Evolutionary conservation across 352 stramenopile species (phyloP), one percentile per base, ranked within the genome.

Genomic region (Aphanomyces invadans): DNA sequence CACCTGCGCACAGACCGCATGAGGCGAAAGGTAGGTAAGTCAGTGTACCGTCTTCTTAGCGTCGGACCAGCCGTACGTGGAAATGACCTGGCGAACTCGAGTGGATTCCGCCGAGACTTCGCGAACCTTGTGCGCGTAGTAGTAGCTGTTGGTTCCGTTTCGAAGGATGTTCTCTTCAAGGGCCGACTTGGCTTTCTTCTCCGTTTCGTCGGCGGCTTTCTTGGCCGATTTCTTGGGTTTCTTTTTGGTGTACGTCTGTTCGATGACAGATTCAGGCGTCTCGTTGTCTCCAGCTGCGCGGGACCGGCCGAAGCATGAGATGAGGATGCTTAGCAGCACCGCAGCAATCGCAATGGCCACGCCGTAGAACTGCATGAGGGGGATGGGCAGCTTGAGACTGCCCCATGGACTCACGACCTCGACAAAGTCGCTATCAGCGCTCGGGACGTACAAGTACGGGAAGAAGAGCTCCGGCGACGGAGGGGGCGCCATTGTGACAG

Each of bases 111-210:
- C 62, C 15, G 74, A 76, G 29, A 67, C 46, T 15, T 75, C 70
- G 60, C 69, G 75, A 19, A 59, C 28, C 26, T 69, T 65, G 73
- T 89, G 83, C 10, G 81, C 74, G 70, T 92, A 95, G 71, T 91
- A 92, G 74, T 95, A 95, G 74, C 83, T 92, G 73, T 92, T 78
- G 26, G 83, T 74, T 38, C 86, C 86, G 62, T 89, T 89, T 49
- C 73, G 74, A 28, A 86, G 28, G 62, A 85, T 74, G 26, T 77
- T 90, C 48, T 90, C 83, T 21, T 91, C 77, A 45, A 79, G 75
- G 60, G 70, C 70, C 42, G 76, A 88, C 12, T 45, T 66, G 2
- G 60, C 54, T 4, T 75, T 63, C 15, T 74, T 56, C 2, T 32
- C 10, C 4, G 55, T 15, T 17, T 23, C 55, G 23, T 51, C 48